Evolutionary conservation across 371 early-diverging fungal species (phyloP), one percentile per base, ranked within the genome.

Genomic region (Haplosporangium sp.): DNA sequence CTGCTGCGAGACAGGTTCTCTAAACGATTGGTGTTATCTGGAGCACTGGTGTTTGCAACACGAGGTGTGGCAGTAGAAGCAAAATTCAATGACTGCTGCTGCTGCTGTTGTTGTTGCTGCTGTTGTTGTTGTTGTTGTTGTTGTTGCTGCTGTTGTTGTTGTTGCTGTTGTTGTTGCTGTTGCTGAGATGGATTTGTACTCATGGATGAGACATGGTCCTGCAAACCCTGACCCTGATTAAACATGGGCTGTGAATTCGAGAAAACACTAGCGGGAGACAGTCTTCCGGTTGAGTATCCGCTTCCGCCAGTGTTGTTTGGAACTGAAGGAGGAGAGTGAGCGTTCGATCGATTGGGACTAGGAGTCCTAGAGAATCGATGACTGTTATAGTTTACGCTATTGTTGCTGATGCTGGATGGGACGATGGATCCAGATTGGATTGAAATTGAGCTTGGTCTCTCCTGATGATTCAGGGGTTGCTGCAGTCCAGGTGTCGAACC

Each of bases 281-380:
- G 57, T 45, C 72, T 39, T 8, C 72, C 77, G n/a, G 61, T 67
- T 0, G 77, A 71, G 48, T 66, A 55, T n/a, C 59, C 71, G 40
- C 73, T 73, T 34, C 58, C 57, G 50, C 52, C 47, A 19, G 63
- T 38, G 62, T 52, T 63, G 55, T 11, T 58, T 35, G 27, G 50
- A 50, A 15, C 27, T 8, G 66, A 55, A 27, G 74, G 76, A 15
- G 76, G 71, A 4, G 76, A 70, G 40, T 69, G 76, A 48, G 55
- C 59, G 37, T 42, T 50, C 11, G 67, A 53, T 5, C 76, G 66
- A 53, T 61, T 75, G 4, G 71, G 76, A 53, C 75, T 75, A 45
- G 75, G 75, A 20, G 69, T 75, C 35, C 70, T 42, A n/a, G 75
- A 66, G 53, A 61, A 69, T 17, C 64, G 60, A 42, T 69, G 64